These are phyloP conservation scores for Tilletia horrida DNA, from an alignment of 1,284 basidiomycete species.

Conservation along the genomic window DNA sequence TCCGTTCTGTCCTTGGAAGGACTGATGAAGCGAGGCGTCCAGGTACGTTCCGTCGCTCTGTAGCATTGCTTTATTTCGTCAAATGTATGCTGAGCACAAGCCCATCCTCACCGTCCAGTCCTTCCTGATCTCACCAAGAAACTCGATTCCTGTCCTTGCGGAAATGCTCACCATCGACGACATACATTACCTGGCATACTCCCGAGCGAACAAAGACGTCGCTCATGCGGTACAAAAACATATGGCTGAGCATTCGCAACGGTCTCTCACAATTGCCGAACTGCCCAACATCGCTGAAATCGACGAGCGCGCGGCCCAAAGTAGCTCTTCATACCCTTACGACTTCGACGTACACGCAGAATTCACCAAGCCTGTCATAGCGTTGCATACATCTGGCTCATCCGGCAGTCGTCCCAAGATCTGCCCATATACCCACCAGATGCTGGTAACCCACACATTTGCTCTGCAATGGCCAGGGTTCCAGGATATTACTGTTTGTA, in stretches of 20 bases:
- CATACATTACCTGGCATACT: not conserved
- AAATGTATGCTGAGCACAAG: not conserved
- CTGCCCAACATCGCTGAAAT: not conserved
- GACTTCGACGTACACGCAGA: not conserved
- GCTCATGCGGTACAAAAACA: not conserved
- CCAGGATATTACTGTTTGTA: too few species aligned
- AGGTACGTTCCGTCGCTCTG: not conserved
- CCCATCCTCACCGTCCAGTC: not conserved
- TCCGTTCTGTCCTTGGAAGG: not conserved
- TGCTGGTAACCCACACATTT: not conserved
- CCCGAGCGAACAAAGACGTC: not conserved
- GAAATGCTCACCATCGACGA: not conserved
- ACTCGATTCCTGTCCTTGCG: not conserved
- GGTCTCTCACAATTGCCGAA: not conserved
- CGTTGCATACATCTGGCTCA: not conserved
- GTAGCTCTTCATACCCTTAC: not conserved
- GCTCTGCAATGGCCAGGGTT: too few species aligned
- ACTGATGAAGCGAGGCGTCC: slow-evolving; percentile 4
- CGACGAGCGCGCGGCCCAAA: not conserved
- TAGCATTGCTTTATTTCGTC: not conserved
- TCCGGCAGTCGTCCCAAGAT: not conserved
- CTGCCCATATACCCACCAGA: slow-evolving; percentile 6
- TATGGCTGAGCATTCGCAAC: not conserved
- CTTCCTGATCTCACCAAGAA: not conserved
- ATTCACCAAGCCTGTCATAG: not conserved